Evolutionary conservation across 805 yeast species (phyloP).

Genomic region (Candida glaebosa): DNA sequence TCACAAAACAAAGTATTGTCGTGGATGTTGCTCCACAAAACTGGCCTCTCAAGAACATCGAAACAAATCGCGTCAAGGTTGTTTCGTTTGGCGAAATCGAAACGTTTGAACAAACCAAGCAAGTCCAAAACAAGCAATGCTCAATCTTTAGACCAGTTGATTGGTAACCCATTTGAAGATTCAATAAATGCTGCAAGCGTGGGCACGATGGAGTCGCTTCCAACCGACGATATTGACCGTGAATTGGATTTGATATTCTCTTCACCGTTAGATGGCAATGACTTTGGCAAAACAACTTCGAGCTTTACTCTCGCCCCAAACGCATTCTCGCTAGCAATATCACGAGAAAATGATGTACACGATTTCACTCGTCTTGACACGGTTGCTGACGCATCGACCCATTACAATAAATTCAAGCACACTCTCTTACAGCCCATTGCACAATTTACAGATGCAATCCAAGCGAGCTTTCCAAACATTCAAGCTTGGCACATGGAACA

Average conservation of each 20-base stretch:
- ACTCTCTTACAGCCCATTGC: background rate
- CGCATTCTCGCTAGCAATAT: background rate
- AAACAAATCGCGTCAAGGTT: constrained; percentile 35
- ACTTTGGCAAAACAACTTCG: background rate
- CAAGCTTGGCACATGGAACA: constrained; percentile 2
- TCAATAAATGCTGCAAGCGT: constrained; percentile 12
- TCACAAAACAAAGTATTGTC: constrained; percentile 40
- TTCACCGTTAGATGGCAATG: constrained; percentile 15
- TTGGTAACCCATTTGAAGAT: constrained; percentile 26
- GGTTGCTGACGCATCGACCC: background rate
- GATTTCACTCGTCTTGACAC: background rate
- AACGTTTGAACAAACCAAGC: constrained; percentile 17
- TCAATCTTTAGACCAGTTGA: constrained; percentile 18
- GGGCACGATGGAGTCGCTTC: constrained; percentile 15
- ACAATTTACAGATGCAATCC: constrained; percentile 1
- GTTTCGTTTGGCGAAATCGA: constrained; percentile 24
- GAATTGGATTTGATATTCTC: constrained; percentile 28
- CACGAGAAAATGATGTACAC: background rate
- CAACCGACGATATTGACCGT: constrained; percentile 17
- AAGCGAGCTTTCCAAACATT: background rate
- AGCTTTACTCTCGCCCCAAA: background rate
- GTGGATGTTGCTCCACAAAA: constrained; percentile 34
- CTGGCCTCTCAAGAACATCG: constrained; percentile 33
- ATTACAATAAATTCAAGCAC: background rate
- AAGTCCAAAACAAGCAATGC: constrained; percentile 1